These are phyloP conservation scores for Rusavskia elegans DNA, from an alignment of 495 filamentous ascomycete species.

Conservation along the genomic window DNA sequence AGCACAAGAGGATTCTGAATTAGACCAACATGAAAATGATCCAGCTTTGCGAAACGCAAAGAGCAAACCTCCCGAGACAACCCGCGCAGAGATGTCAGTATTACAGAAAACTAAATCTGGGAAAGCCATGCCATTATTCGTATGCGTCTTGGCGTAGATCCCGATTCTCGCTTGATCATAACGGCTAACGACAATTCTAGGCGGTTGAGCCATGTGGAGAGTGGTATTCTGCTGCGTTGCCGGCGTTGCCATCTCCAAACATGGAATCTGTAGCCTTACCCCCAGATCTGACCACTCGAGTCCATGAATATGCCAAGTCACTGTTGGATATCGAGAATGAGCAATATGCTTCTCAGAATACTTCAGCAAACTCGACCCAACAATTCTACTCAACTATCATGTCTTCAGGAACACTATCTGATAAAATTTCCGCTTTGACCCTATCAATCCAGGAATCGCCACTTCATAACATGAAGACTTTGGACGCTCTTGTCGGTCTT, in stretches of 20 bases:
- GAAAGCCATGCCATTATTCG: not conserved
- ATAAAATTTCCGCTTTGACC: constrained; percentile 91
- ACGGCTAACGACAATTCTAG: constrained; percentile 21
- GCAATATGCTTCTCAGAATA: constrained; percentile 37
- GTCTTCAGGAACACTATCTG: constrained; percentile 85
- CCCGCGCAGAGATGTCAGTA: not conserved
- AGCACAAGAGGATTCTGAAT: constrained; percentile 18
- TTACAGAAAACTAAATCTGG: not conserved
- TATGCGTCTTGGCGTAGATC: not conserved
- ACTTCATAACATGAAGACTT: constrained; percentile 72
- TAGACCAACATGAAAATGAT: constrained; percentile 15
- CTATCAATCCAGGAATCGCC: constrained; percentile 91
- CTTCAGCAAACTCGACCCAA: constrained; percentile 57
- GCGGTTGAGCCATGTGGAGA: constrained; percentile 63
- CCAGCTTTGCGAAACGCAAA: not conserved
- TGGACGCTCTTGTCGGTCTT: constrained; percentile 65
- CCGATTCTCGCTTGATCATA: no score
- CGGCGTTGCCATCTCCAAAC: constrained; percentile 29
- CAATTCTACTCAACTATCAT: constrained; percentile 95
- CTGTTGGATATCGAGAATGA: constrained; percentile 61
- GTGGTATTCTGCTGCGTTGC: constrained; percentile 61
- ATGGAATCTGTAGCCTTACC: constrained; percentile 34
- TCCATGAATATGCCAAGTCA: constrained; percentile 58
- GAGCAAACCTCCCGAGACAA: not conserved
- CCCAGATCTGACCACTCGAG: constrained; percentile 44